Evolutionary conservation across 345 rosid genomes (phyloP), one percentile per base, ranked within the genome.

Genomic region (Eutrema yunnanense): DNA sequence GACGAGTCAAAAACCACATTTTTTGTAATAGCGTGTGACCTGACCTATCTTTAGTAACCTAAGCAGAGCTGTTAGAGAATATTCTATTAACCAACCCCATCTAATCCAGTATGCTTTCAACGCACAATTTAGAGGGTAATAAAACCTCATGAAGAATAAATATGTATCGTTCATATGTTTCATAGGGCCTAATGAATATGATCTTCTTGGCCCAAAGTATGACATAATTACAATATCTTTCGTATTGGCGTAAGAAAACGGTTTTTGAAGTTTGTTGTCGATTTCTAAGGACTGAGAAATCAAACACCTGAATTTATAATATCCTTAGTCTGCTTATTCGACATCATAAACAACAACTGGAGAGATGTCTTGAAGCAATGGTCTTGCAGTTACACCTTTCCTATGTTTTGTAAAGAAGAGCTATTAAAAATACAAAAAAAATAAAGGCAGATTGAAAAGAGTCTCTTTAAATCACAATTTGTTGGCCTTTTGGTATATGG

Each of bases 1-100:
- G 46, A n/a, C 3, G 55, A 51, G 49, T 44, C 49, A 34, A 40
- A 46, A 56, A 62, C 67, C 67, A 38, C 22, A 37, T 37, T 55
- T 19, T 19, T 52, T 27, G 60, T 52, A 58, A 58, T 48, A 70
- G 32, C 22, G 26, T 68, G 16, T 67, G 40, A 74, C 58, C 33
- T 44, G 30, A 12, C 52, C 79, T 76, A 76, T 69, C 4, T 70
- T 76, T 76, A 69, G 79, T 47, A 76, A 54, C 50, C 1, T 30
- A 51, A 26, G 40, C 34, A 29, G 32, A 59, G 11, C 14, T 47
- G 43, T 48, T 16, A 40, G 56, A 29, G 72, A 56, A 66, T 58
- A 58, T 19, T 74, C 30, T 66, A 29, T 11, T 37, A 2, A 43
- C 33, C 27, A 12, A 56, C 43, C 27, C 22, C 26, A 22, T 22